Base-by-base conservation (phyloP, 768 basidiomycete species). In the Pisolithus marmoratus region DNA sequence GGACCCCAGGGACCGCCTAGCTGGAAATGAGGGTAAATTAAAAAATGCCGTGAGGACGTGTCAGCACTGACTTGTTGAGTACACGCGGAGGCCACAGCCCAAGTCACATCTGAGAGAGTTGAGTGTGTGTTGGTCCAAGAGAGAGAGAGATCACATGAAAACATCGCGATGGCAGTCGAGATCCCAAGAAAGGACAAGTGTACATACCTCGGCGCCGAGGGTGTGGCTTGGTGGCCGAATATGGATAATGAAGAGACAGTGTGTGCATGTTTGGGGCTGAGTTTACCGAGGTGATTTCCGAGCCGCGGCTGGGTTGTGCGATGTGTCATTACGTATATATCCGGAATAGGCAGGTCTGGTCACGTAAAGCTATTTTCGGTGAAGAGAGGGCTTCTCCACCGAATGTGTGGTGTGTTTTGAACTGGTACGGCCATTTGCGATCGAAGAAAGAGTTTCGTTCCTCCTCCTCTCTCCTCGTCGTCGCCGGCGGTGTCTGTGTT, bases 121-220 rank as follows among this genome's bases (percentile, higher is more conserved):
- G 8, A 31, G 9, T 5, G 29, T 14, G 34, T 14, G 38, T 37
- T 31, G 51, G 53, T 38, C 51, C 26, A 60, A 67, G 62, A 63
- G 65, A 63, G n/a, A 19, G 43, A 40, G 46, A 42, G 46, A 49
- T 50, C 52, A 66, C 64, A 66, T 69, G 67, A 61, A 58, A 58
- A 59, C 63, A 56, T 58, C 60, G 29, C 9, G 29, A 11, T 34
- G 4, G 29, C 3, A 29, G 29, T 29, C 29, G 29, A 29, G 8
- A 29, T 29, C 8, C 60, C 63, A 48, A 53, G 61, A 62, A 62
- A 62, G 65, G 68, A 57, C 53, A 59, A 37, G 56, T 37, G 43
- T 51, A 62, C 50, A 58, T 54, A 58, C 72, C 71, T 72, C 71
- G 72, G 71, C 71, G 71, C 72, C 71, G 71, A 74, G 71, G 72